These are phyloP conservation scores for Globisporangium iwayamae DNA, from an alignment of 352 stramenopile species.

Conservation along the genomic window DNA sequence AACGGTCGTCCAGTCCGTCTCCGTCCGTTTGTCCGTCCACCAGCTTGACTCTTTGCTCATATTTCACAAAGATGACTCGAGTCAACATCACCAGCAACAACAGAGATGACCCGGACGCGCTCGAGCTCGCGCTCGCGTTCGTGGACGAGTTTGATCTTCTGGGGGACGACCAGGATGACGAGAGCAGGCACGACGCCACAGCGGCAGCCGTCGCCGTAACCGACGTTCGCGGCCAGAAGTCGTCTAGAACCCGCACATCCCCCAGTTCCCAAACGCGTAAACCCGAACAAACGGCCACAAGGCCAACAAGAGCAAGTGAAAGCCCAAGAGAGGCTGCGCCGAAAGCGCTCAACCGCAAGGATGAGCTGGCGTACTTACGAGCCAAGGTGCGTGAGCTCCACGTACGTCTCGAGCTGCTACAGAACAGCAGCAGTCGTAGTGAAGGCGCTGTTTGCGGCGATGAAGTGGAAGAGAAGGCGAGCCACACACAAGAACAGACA, in stretches of 20 bases:
- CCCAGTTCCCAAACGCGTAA: background rate
- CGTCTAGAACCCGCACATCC: background rate
- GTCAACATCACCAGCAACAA: background rate
- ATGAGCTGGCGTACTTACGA: slow-evolving; percentile 36
- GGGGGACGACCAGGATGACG: background rate
- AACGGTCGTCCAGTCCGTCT: background rate
- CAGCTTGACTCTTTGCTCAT: background rate
- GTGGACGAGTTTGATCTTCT: slow-evolving; percentile 9
- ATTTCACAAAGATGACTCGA: background rate
- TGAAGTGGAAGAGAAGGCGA: background rate
- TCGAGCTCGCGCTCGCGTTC: slow-evolving; percentile 11
- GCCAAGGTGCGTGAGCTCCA: slow-evolving; percentile 41
- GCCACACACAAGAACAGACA: background rate
- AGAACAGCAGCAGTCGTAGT: slow-evolving; percentile 8
- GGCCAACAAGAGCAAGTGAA: background rate
- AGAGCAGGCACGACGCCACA: background rate
- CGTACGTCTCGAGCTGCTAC: slow-evolving; percentile 26
- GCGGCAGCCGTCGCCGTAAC: background rate
- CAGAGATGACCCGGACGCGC: slow-evolving; percentile 3
- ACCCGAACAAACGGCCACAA: background rate
- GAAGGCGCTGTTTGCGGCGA: background rate
- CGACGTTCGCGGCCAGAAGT: background rate
- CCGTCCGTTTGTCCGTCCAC: background rate
- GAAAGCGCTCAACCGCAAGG: slow-evolving; percentile 21
- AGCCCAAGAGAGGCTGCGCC: slow-evolving; percentile 8